phyloP scores from a whole-genome alignment of 768 basidiomycete genomes.

The Mrakia frigida region DNA sequence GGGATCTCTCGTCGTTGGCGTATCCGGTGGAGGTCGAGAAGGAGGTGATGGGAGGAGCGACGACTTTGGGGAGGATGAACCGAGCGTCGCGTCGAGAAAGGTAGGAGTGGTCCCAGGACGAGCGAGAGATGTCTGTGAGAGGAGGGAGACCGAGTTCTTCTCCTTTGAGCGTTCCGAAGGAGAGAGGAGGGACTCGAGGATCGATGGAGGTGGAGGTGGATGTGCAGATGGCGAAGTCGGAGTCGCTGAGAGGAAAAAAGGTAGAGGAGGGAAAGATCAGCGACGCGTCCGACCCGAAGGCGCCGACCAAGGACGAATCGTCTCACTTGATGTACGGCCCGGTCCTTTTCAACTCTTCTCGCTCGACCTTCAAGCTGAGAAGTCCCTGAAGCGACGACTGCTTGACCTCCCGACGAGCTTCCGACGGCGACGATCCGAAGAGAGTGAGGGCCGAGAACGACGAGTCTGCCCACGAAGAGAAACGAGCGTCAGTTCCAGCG shows the following conservation, averaged over 20 bases:
- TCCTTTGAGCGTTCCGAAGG: conserved; percentile 37
- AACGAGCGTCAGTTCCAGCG: not conserved
- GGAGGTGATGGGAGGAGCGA: conserved; percentile 75
- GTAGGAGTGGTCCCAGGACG: conserved; percentile 67
- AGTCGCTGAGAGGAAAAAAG: conserved; percentile 49
- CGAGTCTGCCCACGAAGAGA: conserved; percentile 44
- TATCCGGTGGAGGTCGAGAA: conserved; percentile 73
- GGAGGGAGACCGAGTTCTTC: conserved; percentile 48
- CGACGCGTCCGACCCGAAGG: not conserved
- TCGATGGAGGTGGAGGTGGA: conserved; percentile 39
- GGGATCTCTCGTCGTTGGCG: conserved; percentile 58
- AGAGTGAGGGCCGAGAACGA: conserved; percentile 77
- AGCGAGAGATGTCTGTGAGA: conserved; percentile 58
- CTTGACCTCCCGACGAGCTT: conserved; percentile 44
- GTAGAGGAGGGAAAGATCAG: not conserved
- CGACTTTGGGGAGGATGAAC: conserved; percentile 78
- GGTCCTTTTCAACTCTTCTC: not conserved
- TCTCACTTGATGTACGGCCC: not conserved
- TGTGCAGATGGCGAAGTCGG: conserved; percentile 51
- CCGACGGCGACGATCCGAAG: conserved; percentile 58
- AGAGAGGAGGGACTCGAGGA: conserved; percentile 41
- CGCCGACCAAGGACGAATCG: not conserved
- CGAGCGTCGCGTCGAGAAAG: conserved; percentile 71
- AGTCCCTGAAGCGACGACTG: conserved; percentile 27
- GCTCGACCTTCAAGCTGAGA: conserved; percentile 4